Conservation (phyloP, 306 rosid genomes). For the Trichosanthes cucumerina region DNA sequence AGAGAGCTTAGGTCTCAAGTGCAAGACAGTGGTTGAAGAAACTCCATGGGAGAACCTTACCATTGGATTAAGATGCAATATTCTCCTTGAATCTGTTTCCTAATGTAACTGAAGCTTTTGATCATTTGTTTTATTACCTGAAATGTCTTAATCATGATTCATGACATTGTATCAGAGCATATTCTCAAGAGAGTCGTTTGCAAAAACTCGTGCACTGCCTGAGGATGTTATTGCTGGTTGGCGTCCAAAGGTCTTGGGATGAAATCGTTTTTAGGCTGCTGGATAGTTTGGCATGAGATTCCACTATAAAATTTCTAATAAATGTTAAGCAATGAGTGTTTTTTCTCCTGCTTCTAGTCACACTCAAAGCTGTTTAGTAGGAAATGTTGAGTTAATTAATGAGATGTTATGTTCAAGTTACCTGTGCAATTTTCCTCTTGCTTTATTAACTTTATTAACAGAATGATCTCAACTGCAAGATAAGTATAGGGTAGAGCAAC, state of each 20-base stretch:
- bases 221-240: constrained; percentile 90
- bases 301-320: not conserved
- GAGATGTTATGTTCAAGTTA: too few species aligned
- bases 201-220: constrained; percentile 54
- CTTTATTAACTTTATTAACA: not conserved
- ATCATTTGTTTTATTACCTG: not conserved
- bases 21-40: not conserved
- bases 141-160: not conserved
- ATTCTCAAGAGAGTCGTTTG: constrained; percentile 72
- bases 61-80: not conserved
- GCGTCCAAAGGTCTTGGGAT: constrained; percentile 85
- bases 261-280: constrained; percentile 9
- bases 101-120: not conserved
- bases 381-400: not conserved
- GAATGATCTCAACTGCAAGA: not conserved
- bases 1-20: not conserved
- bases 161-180: constrained; percentile 37
- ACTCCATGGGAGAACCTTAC: not conserved
- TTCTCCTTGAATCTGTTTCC: not conserved
- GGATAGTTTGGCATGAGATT: not conserved
- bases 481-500: too few species aligned
- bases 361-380: not conserved
- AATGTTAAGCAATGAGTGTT: not conserved
- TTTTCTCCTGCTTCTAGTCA: not conserved
- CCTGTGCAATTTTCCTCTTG: not conserved